These are phyloP conservation scores for Pterocarpus santalinus DNA, from an alignment of 306 rosid species.

Conservation along the genomic window DNA sequence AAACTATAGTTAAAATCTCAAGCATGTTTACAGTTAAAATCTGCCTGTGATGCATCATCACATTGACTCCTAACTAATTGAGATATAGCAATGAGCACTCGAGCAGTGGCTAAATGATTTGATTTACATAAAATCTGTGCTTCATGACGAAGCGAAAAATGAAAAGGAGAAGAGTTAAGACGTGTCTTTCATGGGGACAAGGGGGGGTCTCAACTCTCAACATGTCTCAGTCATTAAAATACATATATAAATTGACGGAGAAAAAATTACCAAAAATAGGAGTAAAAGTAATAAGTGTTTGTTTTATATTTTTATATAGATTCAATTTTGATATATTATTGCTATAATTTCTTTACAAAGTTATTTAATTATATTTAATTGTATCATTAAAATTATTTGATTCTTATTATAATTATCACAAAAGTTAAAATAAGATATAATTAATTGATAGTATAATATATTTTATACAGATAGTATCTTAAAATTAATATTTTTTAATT, in stretches of 20 bases:
- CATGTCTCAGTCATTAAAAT: background rate
- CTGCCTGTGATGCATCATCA: background rate
- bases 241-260: background rate
- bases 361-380: too few species aligned
- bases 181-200: background rate
- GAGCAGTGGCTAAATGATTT: background rate
- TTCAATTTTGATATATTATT: too few species aligned
- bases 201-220: background rate
- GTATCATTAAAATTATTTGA: too few species aligned
- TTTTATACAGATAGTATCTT: too few species aligned
- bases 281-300: too few species aligned
- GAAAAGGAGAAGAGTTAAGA: background rate
- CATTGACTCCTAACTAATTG: background rate
- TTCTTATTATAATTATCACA: too few species aligned
- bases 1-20: background rate
- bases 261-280: too few species aligned
- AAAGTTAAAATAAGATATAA: too few species aligned
- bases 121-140: background rate
- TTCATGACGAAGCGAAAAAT: background rate
- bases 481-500: too few species aligned
- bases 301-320: too few species aligned
- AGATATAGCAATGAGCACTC: background rate
- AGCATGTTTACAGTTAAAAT: constrained; percentile 14
- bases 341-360: too few species aligned
- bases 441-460: too few species aligned